Evolutionary conservation across 1,284 basidiomycete species (phyloP), one percentile per base, ranked within the genome.

Genomic region (Leccinum proximum): DNA sequence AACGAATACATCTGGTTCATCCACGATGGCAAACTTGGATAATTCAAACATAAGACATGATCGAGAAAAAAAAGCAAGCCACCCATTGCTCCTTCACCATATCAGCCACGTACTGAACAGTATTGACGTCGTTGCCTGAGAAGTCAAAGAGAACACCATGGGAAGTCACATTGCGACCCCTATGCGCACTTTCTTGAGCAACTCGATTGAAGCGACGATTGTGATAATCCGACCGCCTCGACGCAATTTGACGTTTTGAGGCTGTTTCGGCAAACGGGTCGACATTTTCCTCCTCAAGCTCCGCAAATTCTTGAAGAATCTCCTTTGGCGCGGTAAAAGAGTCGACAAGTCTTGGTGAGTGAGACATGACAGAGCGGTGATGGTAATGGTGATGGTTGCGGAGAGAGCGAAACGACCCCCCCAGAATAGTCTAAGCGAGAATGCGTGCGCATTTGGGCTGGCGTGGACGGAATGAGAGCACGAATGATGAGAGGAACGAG

Each of bases 201-300:
- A 89, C 85, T 59, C 96, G 88, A 71, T 86, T 86, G 80, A 98
- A 99, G 48, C 96, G 87, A 65, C 96, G 87, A 71, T 92, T 89
- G 74, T 99, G 97, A 76, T 99, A 99, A 78, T 98, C 97, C 65
- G 89, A 93, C 81, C 98, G 95, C 57, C 97, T 87, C 58, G 92
- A 83, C 18, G 96, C 93, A 74, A 99, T 95, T 82, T 98, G 97
- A 68, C 94, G 91, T 73, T 93, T 89, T 66, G 89, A 92, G 48
- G 95, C 92, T 38, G 94, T 94, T 78, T 96, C 94, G 64, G 93
- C 91, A 73, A 99, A 97, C 13, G 94, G 96, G 77, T 99, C 96
- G 71, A 93, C 80, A 75, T 93, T 84, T 73, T 97, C 94, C 75
- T 95, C 93, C 73, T 97, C 95, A 76, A 95, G 85, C 67, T 95